Conservation (phyloP, 2,329 filamentous ascomycete species). For the Colletotrichum melonis region DNA sequence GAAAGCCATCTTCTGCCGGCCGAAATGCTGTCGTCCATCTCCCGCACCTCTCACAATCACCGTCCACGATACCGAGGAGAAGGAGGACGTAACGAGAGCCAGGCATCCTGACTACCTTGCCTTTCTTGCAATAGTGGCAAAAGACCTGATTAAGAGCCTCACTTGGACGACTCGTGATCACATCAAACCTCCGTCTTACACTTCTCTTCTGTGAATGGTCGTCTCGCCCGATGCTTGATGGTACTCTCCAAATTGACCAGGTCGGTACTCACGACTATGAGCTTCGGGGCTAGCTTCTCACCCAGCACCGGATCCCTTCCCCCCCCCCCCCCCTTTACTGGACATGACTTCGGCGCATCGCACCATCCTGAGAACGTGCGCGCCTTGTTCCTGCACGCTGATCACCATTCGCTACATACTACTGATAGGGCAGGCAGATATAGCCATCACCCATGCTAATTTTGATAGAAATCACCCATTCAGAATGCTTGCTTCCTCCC, state of each 20-base stretch:
- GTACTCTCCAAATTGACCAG: neutral
- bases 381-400: slow-evolving; percentile 8
- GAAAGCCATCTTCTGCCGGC: neutral
- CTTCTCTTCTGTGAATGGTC: neutral
- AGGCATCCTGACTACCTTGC: neutral
- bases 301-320: neutral
- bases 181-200: neutral
- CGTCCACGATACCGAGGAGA: neutral
- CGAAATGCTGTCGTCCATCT: slow-evolving; percentile 7
- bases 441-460: slow-evolving; percentile 27
- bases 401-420: neutral
- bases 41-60: neutral
- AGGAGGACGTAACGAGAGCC: neutral
- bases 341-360: slow-evolving; percentile 16
- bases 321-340: neutral
- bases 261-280: neutral
- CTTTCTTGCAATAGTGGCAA: neutral
- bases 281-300: neutral
- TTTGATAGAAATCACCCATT: neutral
- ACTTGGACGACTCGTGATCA: neutral
- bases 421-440: slow-evolving; percentile 25
- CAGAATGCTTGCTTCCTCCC: neutral
- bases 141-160: neutral
- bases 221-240: neutral
- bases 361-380: slow-evolving; percentile 26